Evolutionary conservation across 208 protist genomes (phyloP).

Genomic region (Polymyxa betae): DNA sequence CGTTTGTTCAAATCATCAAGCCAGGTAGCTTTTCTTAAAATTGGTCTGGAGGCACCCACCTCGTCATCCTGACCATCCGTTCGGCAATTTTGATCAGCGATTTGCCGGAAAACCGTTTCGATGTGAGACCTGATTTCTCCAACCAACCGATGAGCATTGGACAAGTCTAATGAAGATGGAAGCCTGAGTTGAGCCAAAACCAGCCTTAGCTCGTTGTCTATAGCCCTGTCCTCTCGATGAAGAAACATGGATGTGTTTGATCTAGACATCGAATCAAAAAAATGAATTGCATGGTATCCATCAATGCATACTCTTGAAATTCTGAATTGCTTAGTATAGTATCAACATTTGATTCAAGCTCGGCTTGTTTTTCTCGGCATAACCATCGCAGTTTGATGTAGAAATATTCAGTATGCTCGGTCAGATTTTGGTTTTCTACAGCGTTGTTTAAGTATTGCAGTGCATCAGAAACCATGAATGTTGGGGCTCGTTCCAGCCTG

Average conservation of each 20-base stretch:
- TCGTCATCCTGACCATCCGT: background rate
- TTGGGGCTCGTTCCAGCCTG: background rate
- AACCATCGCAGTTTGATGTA: background rate
- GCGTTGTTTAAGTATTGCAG: background rate
- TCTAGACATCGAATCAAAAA: background rate
- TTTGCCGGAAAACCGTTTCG: background rate
- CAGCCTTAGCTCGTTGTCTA: background rate
- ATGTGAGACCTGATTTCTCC: background rate
- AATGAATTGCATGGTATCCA: background rate
- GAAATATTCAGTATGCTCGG: background rate
- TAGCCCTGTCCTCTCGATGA: background rate
- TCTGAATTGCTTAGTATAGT: background rate
- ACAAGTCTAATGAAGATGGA: background rate
- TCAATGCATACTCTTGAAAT: background rate
- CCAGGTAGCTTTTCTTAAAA: background rate
- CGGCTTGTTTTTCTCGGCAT: background rate
- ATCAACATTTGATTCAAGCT: background rate
- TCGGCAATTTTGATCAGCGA: background rate
- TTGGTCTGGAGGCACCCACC: background rate
- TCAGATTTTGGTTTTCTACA: background rate
- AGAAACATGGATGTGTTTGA: conserved; percentile 7
- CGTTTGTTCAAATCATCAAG: background rate
- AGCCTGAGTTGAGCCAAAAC: background rate
- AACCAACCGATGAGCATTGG: conserved; percentile 15
- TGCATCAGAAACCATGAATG: background rate